A percentile compares a stretch with the other conserved stretches of the same genome.
phyloP scores from a whole-genome alignment of 1,284 basidiomycete genomes.

The Cryptococcus deneoformans region DNA sequence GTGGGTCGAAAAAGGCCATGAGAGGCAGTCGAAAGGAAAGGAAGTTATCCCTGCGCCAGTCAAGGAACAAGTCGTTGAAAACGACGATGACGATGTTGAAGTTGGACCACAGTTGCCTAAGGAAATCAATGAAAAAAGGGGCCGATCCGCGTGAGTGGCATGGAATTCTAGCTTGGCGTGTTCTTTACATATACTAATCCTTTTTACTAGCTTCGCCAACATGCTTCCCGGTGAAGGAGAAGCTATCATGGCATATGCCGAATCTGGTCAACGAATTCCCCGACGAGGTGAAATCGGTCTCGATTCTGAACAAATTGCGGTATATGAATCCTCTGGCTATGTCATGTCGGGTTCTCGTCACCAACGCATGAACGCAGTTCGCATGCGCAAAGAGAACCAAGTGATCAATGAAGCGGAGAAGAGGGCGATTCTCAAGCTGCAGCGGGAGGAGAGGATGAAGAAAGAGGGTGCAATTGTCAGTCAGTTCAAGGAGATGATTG shows the following conservation, averaged over 20 bases:
- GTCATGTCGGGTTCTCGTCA: constrained; percentile 97
- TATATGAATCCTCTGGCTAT: constrained; percentile 87
- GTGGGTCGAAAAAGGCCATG: constrained; percentile 34
- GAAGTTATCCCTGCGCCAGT: constrained; percentile 12
- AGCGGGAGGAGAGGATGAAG: constrained; percentile 87
- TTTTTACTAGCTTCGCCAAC: constrained; percentile 59
- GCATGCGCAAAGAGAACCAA: constrained; percentile 96
- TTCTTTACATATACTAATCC: constrained; percentile 1
- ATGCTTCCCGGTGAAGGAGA: constrained; percentile 91
- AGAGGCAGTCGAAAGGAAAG: constrained; percentile 3
- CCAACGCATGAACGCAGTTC: constrained; percentile 92
- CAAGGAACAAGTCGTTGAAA: constrained; percentile 14
- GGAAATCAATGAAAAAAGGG: constrained; percentile 51
- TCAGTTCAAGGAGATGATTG: constrained; percentile 71
- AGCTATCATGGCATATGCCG: constrained; percentile 93
- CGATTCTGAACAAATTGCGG: constrained; percentile 77
- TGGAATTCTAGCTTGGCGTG: neutral
- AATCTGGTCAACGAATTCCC: constrained; percentile 88
- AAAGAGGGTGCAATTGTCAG: constrained; percentile 64
- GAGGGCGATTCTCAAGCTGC: constrained; percentile 84
- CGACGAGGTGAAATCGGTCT: constrained; percentile 98
- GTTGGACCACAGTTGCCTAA: constrained; percentile 58
- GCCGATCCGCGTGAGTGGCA: constrained; percentile 52
- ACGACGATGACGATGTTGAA: constrained; percentile 62
- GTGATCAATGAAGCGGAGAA: constrained; percentile 98